Evolutionary conservation across 2,329 filamentous ascomycete genomes (phyloP), one percentile per base, ranked within the genome.

Genomic region (Bertia moriformis): DNA sequence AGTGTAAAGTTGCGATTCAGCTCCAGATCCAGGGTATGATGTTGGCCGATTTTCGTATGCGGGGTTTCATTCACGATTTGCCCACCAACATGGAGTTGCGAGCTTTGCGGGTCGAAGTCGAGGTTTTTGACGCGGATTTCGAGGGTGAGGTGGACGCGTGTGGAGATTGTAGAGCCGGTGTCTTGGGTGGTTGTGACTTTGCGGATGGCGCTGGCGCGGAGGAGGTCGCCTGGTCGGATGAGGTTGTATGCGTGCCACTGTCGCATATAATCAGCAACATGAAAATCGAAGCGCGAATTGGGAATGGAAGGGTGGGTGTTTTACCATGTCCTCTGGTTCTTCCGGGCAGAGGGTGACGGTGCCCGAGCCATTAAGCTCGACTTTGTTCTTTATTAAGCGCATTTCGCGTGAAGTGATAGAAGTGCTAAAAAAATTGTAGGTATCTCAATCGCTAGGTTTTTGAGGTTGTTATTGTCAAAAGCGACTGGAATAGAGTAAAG

Each of bases 1-100:
- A 98, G 57, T 4, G 83, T 89, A 50, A 96, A 96, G 38, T 87
- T 79, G 32, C 88, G 73, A 50, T 91, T 78, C 42, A 94, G 67
- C 55, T 95, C 89, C 36, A 98, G 70, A 47, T 95, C 89, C 2
- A 84, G 65, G 0, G 80, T 84, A 52, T 85, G 80, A 49, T 73
- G 73, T 45, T 73, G 67, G 14, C 79, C 79, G 14, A 82, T 60
- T 49, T 75, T 77, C 22, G 81, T 79, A 50, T 73, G 66, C 43
- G 74, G 69, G 48, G 80, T 84, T 53, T 83, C 77, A 17, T 70
- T 70, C 4, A 71, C 63, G 12, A 83, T 77, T 38, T 69, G 66
- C 1, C 80, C 80, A 3, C 69, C 71, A 17, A 84, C 77, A 50
- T 84, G 80, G 3, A 85, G 64, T 48, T 82, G 73, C 2, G 71